Evolutionary conservation across 768 basidiomycete species (phyloP).

Genomic region (Phaeotremella fagi): DNA sequence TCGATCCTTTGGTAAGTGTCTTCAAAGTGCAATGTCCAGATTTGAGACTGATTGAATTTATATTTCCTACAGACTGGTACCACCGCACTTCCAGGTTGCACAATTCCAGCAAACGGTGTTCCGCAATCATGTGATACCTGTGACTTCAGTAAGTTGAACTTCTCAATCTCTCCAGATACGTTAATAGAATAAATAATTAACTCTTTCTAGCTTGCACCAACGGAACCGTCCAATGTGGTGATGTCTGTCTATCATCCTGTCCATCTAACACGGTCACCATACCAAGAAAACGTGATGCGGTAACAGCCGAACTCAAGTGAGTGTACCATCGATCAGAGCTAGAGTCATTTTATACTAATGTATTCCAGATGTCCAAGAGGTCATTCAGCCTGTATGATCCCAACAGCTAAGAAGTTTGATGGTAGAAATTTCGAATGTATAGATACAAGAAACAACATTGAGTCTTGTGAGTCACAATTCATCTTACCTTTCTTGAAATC

Average conservation of each 20-base stretch:
- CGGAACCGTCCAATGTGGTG: neutral
- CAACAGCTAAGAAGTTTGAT: neutral
- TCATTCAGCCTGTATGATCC: neutral
- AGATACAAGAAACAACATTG: slow-evolving; percentile 25
- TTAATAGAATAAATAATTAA: neutral
- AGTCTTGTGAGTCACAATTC: slow-evolving; percentile 28
- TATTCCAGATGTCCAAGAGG: neutral
- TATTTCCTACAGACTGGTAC: neutral
- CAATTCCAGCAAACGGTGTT: neutral
- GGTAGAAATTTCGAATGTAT: slow-evolving; percentile 29
- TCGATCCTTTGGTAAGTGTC: neutral
- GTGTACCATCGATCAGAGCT: neutral
- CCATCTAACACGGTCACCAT: too few species aligned
- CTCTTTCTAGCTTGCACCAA: neutral
- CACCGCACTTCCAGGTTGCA: neutral
- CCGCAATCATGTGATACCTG: neutral
- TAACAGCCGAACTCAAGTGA: neutral
- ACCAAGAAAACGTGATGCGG: neutral
- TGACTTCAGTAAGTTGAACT: neutral
- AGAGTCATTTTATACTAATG: neutral
- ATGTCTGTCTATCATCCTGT: neutral
- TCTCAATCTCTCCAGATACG: neutral
- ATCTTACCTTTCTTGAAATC: neutral
- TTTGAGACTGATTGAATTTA: neutral
- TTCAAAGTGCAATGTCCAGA: too few species aligned